These are phyloP conservation scores for Oryza nivara DNA, from an alignment of 176 grass and related monocot genomes.

Conservation along the genomic window DNA sequence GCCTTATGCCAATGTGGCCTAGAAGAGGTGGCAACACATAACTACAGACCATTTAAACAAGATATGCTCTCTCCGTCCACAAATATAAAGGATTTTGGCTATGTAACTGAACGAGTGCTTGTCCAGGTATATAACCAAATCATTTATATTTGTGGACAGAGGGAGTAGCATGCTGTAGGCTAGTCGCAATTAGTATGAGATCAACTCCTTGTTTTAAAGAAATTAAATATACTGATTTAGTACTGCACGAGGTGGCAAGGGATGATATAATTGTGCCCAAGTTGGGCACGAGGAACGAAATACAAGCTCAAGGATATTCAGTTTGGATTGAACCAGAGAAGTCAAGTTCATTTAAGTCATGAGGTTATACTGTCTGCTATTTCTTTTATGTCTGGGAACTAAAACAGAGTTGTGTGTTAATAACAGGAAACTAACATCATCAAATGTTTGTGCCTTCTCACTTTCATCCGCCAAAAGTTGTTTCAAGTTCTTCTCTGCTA, in stretches of 20 bases:
- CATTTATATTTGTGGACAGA: no score
- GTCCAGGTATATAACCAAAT: no score
- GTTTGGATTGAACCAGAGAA: constrained; percentile 13
- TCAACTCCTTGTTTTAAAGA: not conserved
- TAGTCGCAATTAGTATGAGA: constrained; percentile 17
- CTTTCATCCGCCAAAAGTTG: constrained; percentile 64
- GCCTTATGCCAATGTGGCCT: not conserved
- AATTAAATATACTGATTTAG: constrained; percentile 8
- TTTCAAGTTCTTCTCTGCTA: constrained; percentile 81
- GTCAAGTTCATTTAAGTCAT: constrained; percentile 3
- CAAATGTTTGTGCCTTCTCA: constrained; percentile 70
- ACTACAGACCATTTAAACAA: constrained; percentile 13
- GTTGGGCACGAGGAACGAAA: not conserved
- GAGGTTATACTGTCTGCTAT: constrained; percentile 17
- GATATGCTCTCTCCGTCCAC: not conserved
- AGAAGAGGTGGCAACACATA: constrained; percentile 15
- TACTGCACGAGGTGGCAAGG: constrained; percentile 4
- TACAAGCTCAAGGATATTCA: constrained; percentile 3
- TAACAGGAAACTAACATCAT: constrained; percentile 67
- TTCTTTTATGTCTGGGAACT: constrained; percentile 22
- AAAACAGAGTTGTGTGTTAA: constrained; percentile 15
- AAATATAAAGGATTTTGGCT: no score
- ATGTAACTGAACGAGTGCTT: no score
- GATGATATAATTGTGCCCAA: not conserved
- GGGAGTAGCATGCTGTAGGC: not conserved